phyloP scores from a whole-genome alignment of 169 alveolate genomes.

The Cryptosporidium canis region DNA sequence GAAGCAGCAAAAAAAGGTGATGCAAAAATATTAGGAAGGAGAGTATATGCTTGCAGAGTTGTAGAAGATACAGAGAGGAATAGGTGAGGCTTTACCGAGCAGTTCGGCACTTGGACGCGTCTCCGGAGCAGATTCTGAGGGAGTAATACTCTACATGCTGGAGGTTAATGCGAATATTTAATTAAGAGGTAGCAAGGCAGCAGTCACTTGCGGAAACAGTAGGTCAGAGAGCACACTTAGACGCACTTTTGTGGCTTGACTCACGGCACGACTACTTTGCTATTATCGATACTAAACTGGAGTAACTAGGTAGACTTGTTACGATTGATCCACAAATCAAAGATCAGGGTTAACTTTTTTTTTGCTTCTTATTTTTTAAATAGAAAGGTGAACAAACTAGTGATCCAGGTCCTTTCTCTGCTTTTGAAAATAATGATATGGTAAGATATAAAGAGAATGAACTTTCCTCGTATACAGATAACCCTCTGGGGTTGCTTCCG shows the following conservation, averaged over 20 bases:
- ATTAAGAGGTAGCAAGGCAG: not conserved
- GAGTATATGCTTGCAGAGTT: not conserved
- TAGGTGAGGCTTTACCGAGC: not conserved
- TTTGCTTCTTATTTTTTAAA: too few relatives aligned
- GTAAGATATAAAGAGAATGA: slow-evolving; percentile 66
- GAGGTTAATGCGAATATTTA: not conserved
- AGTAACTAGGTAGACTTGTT: not conserved
- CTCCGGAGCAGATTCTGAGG: not conserved
- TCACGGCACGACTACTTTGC: too few relatives aligned
- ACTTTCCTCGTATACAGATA: slow-evolving; percentile 24
- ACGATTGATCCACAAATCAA: not conserved
- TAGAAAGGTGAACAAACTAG: not conserved
- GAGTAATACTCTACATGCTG: not conserved
- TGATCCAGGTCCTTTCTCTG: not conserved
- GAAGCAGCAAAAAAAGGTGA: not conserved
- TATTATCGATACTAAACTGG: too few relatives aligned
- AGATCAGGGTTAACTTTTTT: too few relatives aligned
- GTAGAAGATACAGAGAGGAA: not conserved
- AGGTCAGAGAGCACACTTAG: not conserved
- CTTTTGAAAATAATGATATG: slow-evolving; percentile 28
- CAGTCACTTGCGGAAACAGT: not conserved
- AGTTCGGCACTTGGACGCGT: not conserved
- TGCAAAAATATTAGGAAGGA: not conserved
- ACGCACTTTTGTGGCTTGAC: too few relatives aligned
- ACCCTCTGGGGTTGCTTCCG: slow-evolving; percentile 69